phyloP scores from a whole-genome alignment of 129 eudicot genomes.

The Pulicaria dysenterica region DNA sequence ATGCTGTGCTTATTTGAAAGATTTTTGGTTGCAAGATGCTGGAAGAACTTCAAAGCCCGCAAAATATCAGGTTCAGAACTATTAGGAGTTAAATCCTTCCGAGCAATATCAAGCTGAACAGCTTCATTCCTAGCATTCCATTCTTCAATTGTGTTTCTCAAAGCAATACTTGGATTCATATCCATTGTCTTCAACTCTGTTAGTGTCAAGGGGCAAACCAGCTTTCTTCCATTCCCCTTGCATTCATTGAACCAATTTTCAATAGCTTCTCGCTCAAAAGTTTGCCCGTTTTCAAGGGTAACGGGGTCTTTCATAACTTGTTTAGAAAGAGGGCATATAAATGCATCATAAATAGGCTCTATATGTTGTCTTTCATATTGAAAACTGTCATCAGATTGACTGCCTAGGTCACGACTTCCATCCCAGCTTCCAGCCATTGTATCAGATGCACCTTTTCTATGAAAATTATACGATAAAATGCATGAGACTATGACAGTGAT shows the following conservation, averaged over 20 bases:
- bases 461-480: too few relatives aligned
- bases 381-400: slow-evolving; percentile 77
- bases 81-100: slow-evolving; percentile 46
- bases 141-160: slow-evolving; percentile 81
- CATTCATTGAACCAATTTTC: slow-evolving; percentile 90
- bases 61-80: slow-evolving; percentile 66
- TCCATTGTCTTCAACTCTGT: slow-evolving; percentile 67
- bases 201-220: slow-evolving; percentile 67
- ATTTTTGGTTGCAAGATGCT: slow-evolving; percentile 57
- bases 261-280: slow-evolving; percentile 88
- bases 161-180: slow-evolving; percentile 81
- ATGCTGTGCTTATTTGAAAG: slow-evolving; percentile 57
- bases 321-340: slow-evolving; percentile 86
- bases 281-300: slow-evolving; percentile 75
- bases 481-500: too few relatives aligned
- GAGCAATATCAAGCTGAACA: slow-evolving; percentile 85
- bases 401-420: slow-evolving; percentile 61
- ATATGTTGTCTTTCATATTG: slow-evolving; percentile 67
- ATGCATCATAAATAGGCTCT: slow-evolving; percentile 85
- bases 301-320: slow-evolving; percentile 92
- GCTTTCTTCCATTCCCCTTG: slow-evolving; percentile 67
- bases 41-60: slow-evolving; percentile 67
- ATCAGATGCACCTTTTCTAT: neutral
- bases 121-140: slow-evolving; percentile 98
- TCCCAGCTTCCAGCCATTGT: slow-evolving; percentile 78